Base-by-base conservation (phyloP, 139 green algal species). In the Desmodesmus armatus region DNA sequence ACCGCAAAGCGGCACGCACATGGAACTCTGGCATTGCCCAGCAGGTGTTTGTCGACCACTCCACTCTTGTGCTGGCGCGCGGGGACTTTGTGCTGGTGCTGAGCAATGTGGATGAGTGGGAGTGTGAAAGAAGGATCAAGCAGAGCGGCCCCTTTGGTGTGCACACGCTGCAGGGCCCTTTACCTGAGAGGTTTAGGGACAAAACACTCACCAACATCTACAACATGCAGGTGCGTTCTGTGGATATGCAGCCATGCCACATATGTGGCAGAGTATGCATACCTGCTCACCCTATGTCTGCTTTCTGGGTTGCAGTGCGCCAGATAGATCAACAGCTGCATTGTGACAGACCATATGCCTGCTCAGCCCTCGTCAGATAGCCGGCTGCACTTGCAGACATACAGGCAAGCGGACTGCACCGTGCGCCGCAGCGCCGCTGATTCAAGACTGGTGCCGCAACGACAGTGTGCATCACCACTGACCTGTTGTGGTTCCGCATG, bases 31-130 rank as follows among this genome's bases (percentile, higher is more conserved):
- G 70, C 27, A 37, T 62, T 23, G 70, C 70, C 4, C 21, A 60
- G 19, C 41, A 62, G 41, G 19, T 41, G 5, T 25, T 63, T 62
- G 70, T 62, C 4, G 70, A 78, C 27, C 3, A 25, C 21, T 5
- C 62, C 70, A 60, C 41, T 5, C n/a, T 60, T 19, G 70, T 78
- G 41, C 41, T 78, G 17, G 39, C 21, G 5, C 21, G 70, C 5
- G 70, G 70, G 17, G 19, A 41, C 7, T 78, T 78, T 78, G 70
- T 78, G 17, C 40, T 78, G 62, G 70, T 62, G 70, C 43, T 78
- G 25, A 78, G 41, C 2, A 25, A 37, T 60, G 39, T 60, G 23
- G 70, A 41, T 0, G 41, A 62, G 13, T 55, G 47, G 47, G 13
- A 21, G 7, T 55, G 47, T 21, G 7, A 55, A 7, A 7, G 13